A percentile compares a stretch with the other conserved stretches of the same genome.
Evolutionary conservation across 2,329 filamentous ascomycete genomes (phyloP).

Genomic region (Aureobasidium leucospermi): DNA sequence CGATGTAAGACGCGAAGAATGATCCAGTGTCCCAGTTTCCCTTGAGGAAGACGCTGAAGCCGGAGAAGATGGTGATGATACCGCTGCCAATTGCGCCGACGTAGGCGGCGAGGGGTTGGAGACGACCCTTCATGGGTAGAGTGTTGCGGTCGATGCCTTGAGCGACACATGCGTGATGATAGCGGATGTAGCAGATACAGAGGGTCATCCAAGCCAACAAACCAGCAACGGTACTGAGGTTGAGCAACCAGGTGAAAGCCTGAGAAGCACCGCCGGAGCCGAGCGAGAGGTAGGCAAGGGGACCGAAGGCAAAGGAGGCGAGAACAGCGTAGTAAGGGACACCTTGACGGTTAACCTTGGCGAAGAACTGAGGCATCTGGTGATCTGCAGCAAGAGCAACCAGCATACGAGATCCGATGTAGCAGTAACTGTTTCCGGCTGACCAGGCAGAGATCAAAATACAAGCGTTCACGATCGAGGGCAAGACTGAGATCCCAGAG

Average conservation of each 20-base stretch:
- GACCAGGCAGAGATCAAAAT: slow-evolving; percentile 67
- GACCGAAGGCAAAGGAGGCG: slow-evolving; percentile 36
- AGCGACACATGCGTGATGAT: slow-evolving; percentile 34
- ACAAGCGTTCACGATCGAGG: slow-evolving; percentile 68
- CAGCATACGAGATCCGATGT: slow-evolving; percentile 51
- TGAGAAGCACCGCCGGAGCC: slow-evolving; percentile 21
- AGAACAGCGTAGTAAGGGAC: slow-evolving; percentile 48
- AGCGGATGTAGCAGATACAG: slow-evolving; percentile 40
- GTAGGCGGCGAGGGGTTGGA: slow-evolving; percentile 26
- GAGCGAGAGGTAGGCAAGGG: slow-evolving; percentile 35
- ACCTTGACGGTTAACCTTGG: slow-evolving; percentile 45
- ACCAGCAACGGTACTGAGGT: slow-evolving; percentile 21
- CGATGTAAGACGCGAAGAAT: slow-evolving; percentile 36
- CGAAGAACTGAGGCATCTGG: slow-evolving; percentile 52
- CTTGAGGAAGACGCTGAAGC: slow-evolving; percentile 34
- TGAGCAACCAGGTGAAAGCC: slow-evolving; percentile 21
- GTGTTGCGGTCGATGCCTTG: slow-evolving; percentile 32
- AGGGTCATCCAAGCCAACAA: slow-evolving; percentile 22
- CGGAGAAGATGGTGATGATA: slow-evolving; percentile 24
- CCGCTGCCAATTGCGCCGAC: slow-evolving; percentile 18
- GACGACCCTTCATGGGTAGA: slow-evolving; percentile 33
- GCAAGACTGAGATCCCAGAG: slow-evolving; percentile 60
- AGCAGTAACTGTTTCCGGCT: slow-evolving; percentile 51
- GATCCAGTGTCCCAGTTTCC: slow-evolving; percentile 24
- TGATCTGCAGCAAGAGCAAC: slow-evolving; percentile 53